Percentiles rank a stretch among this genome's conserved stretches.
These are phyloP conservation scores for Fusarium brevicatenulatum DNA, from an alignment of 2,329 filamentous ascomycete genomes.

Conservation along the genomic window DNA sequence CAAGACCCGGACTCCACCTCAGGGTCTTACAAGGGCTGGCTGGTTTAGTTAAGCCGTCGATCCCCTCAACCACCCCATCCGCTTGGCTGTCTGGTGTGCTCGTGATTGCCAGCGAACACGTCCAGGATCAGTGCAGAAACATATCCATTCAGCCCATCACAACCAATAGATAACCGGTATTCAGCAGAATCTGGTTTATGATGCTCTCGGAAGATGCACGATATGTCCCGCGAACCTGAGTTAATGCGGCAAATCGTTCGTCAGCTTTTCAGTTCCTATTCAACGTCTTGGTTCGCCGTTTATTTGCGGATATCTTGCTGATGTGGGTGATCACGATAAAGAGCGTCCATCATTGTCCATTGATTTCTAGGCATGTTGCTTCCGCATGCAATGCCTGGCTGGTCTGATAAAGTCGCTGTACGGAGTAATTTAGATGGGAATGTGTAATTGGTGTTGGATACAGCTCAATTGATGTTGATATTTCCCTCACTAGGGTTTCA, in stretches of 20 bases:
- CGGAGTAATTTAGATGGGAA: neutral
- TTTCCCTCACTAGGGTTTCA: neutral
- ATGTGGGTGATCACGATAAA: constrained; percentile 17
- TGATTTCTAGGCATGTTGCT: neutral
- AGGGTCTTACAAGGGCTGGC: constrained; percentile 29
- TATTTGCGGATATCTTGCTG: constrained; percentile 6
- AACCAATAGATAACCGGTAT: constrained; percentile 32
- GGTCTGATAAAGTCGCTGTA: neutral
- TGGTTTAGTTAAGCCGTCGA: constrained; percentile 35
- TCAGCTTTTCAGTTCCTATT: constrained; percentile 19
- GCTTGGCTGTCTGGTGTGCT: constrained; percentile 39
- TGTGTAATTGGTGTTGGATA: neutral
- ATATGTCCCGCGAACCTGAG: constrained; percentile 35
- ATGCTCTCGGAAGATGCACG: constrained; percentile 38
- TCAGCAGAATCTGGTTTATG: constrained; percentile 33
- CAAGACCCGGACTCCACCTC: constrained; percentile 11
- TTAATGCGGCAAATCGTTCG: constrained; percentile 38
- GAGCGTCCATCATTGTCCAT: neutral
- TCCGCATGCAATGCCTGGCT: neutral
- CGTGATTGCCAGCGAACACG: constrained; percentile 48
- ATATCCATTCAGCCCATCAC: constrained; percentile 18
- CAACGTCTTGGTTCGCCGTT: constrained; percentile 16
- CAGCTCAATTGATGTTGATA: neutral
- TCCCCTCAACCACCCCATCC: constrained; percentile 32
- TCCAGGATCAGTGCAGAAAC: constrained; percentile 35